Base-by-base conservation (phyloP, 768 basidiomycete genomes). In the Termitomyces titanicus region DNA sequence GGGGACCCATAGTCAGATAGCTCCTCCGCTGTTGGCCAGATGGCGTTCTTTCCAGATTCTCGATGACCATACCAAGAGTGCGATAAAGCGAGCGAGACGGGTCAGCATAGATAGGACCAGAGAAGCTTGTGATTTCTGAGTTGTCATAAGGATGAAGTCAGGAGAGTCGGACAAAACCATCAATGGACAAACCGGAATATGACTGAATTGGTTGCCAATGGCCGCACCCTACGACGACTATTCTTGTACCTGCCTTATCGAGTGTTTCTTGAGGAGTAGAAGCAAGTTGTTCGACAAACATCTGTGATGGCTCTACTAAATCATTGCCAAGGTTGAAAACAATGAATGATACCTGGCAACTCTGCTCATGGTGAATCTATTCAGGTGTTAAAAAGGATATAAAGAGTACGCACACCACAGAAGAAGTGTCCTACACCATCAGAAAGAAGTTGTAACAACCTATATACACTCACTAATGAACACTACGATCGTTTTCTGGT, bases 191-290 rank as follows among this genome's bases (percentile, higher is more conserved):
- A 81, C 84, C 77, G 34, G 72, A 68, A 64, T 87, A 86, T 17
- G 63, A 58, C 24, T 71, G 61, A 47, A 86, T 83, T 3, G 76
- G 70, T 20, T 74, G 59, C 73, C 78, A 82, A 37, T 82, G 77
- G 2, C 86, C 85, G 63, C 85, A 86, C 9, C 85, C 86, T 31
- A 88, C 68, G 17, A 86, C 66, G 2, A 81, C 69, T 6, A 86
- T 68, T 35, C 71, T 70, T 0, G 68, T 66, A 3, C 64, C 66
- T 1, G 82, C 78, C 7, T 64, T 61, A 1, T 72, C 66, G 9
- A 86, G 64, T 0, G 70, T 67, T 4, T 74, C 72, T 35, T 71
- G 50, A 5, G 78, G 70, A 1, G 83, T 68, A 0, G 69, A 51
- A 3, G 74, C 74, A 3, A 86, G 71, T 43, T 78, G 67, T 49